Percentiles rank a stretch among this genome's conserved stretches.
Conservation (phyloP, 805 yeast genomes). For the Nakazawaea pomicola region DNA sequence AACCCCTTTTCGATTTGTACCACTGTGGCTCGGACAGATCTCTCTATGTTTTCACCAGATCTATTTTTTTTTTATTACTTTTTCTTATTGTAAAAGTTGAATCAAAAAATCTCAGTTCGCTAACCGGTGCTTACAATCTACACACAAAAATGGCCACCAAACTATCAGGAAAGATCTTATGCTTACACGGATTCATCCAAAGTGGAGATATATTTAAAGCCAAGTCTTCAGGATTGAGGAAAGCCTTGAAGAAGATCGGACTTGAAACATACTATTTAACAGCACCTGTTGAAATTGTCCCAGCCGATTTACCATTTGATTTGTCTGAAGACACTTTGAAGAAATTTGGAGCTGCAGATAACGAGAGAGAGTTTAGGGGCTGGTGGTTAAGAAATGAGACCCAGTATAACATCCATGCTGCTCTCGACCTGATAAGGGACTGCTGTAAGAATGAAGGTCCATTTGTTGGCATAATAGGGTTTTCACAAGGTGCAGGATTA, state of each 20-base stretch:
- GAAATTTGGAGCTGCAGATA: slow-evolving; percentile 37
- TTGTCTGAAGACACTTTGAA: slow-evolving; percentile 43
- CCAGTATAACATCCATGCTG: slow-evolving; percentile 27
- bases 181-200: slow-evolving; percentile 89
- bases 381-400: slow-evolving; percentile 67
- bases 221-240: slow-evolving; percentile 85
- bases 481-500: slow-evolving; percentile 92
- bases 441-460: slow-evolving; percentile 64
- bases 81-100: background rate
- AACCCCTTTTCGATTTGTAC: no score
- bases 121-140: no score
- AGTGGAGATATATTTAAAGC: slow-evolving; percentile 78
- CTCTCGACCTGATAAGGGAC: slow-evolving; percentile 46
- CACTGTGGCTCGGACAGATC: no score
- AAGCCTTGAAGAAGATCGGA: slow-evolving; percentile 57
- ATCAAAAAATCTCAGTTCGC: no score
- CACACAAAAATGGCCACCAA: background rate
- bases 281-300: slow-evolving; percentile 65
- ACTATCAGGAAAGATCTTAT: slow-evolving; percentile 52
- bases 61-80: no score
- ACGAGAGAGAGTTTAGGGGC: slow-evolving; percentile 36
- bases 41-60: no score
- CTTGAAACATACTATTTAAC: slow-evolving; percentile 72
- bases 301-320: slow-evolving; percentile 72
- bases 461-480: slow-evolving; percentile 84